phyloP scores from a whole-genome alignment of 163 green algal species.

The Volvox carteri region DNA sequence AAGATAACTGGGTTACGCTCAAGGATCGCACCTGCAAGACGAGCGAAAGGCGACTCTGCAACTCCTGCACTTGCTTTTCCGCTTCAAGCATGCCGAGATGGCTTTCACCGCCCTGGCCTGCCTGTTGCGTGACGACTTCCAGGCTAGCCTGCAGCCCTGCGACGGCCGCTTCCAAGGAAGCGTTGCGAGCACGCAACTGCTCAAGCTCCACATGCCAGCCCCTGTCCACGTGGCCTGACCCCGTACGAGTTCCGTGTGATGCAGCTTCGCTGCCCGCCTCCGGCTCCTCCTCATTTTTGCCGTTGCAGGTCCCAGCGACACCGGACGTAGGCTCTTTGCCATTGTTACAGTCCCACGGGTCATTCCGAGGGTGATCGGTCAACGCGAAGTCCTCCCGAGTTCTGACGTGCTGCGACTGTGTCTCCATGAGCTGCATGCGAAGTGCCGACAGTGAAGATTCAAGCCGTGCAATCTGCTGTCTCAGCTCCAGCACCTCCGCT shows the following conservation, averaged over 20 bases:
- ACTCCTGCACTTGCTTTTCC: not conserved
- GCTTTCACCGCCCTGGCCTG: not conserved
- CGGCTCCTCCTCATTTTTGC: not conserved
- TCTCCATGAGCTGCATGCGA: constrained; percentile 26
- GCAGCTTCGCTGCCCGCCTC: not conserved
- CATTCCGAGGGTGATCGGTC: not conserved
- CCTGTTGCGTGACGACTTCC: not conserved
- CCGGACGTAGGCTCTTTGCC: not conserved
- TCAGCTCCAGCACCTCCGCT: constrained; percentile 36
- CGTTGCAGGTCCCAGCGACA: not conserved
- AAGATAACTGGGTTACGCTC: too few relatives aligned
- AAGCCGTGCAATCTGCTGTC: constrained; percentile 12
- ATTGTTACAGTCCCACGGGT: not conserved
- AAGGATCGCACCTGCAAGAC: constrained; percentile 30
- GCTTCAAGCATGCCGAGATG: not conserved
- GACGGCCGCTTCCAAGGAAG: not conserved
- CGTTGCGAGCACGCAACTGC: constrained; percentile 28
- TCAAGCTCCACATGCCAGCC: constrained; percentile 15
- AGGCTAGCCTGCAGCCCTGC: constrained; percentile 17
- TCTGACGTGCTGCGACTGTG: not conserved
- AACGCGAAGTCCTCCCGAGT: not conserved
- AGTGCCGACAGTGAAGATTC: constrained; percentile 29
- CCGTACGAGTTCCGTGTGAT: not conserved
- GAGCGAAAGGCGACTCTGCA: not conserved
- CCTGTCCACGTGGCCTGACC: not conserved